phyloP scores from a whole-genome alignment of 768 basidiomycete species.

The Podaxis pistillaris region DNA sequence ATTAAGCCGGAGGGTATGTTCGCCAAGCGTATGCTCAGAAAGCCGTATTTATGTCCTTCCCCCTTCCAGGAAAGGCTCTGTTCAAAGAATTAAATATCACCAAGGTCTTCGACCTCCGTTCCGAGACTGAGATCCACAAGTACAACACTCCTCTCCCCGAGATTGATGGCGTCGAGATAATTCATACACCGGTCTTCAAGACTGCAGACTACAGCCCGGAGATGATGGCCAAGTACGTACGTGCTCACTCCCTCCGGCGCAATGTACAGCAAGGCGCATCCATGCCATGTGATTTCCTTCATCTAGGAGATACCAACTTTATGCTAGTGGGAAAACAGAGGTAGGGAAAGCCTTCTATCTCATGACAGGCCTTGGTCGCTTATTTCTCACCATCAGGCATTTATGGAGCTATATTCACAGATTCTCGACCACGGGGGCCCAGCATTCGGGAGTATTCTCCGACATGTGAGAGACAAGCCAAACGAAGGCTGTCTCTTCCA shows the following conservation, averaged over 20 bases:
- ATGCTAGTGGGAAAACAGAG: slow-evolving; percentile 80
- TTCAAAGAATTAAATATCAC: slow-evolving; percentile 62
- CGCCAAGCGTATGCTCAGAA: neutral
- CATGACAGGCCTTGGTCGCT: neutral
- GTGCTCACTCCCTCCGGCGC: slow-evolving; percentile 25
- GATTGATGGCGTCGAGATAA: slow-evolving; percentile 61
- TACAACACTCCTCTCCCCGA: slow-evolving; percentile 63
- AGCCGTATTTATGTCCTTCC: neutral
- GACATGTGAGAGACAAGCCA: slow-evolving; percentile 72
- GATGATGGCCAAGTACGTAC: slow-evolving; percentile 79
- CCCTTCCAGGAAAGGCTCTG: slow-evolving; percentile 49
- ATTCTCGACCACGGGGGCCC: slow-evolving; percentile 72
- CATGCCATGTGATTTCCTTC: slow-evolving; percentile 25
- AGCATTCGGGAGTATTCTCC: slow-evolving; percentile 69
- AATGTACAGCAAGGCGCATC: slow-evolving; percentile 15
- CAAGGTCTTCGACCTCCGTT: slow-evolving; percentile 75
- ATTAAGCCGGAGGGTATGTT: slow-evolving; percentile 67
- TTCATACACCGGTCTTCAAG: slow-evolving; percentile 64
- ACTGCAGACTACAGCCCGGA: slow-evolving; percentile 82
- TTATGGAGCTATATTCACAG: slow-evolving; percentile 79
- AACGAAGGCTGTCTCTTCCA: slow-evolving; percentile 68
- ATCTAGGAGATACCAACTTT: slow-evolving; percentile 64
- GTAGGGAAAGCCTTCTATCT: slow-evolving; percentile 29
- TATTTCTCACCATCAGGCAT: slow-evolving; percentile 45
- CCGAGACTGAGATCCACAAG: slow-evolving; percentile 75